phyloP scores from a whole-genome alignment of 345 rosid species.

The Anacardium occidentale region DNA sequence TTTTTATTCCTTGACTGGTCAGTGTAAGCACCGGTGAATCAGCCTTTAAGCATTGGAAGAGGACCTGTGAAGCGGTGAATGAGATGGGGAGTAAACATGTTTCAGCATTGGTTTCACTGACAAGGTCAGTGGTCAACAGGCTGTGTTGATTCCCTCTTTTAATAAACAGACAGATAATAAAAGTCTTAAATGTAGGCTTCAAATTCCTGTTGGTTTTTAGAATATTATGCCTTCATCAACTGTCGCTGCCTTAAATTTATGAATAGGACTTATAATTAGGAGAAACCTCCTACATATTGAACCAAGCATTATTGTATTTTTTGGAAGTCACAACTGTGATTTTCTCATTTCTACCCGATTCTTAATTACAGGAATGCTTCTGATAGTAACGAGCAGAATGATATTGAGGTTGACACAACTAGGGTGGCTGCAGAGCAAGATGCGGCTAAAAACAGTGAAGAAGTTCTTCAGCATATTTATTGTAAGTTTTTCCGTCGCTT shows the following conservation, averaged over 20 bases:
- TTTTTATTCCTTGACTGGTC: constrained; percentile 13
- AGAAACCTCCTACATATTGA: background rate
- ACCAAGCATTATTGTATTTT: background rate
- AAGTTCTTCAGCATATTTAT: constrained; percentile 51
- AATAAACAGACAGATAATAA: background rate
- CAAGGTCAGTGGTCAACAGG: constrained; percentile 43
- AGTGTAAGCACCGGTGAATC: constrained; percentile 74
- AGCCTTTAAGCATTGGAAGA: constrained; percentile 64
- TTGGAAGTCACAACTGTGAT: background rate
- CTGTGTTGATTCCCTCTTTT: background rate
- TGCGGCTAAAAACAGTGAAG: constrained; percentile 41
- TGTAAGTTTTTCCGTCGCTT: constrained; percentile 45
- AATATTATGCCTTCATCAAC: background rate
- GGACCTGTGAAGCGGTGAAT: constrained; percentile 47
- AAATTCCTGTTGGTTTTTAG: background rate
- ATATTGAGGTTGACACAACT: constrained; percentile 61
- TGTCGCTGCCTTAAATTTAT: background rate
- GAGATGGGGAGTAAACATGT: constrained; percentile 61
- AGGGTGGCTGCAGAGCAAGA: constrained; percentile 66
- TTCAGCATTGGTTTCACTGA: constrained; percentile 43
- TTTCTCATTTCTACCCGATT: background rate
- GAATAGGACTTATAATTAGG: background rate
- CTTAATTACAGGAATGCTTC: constrained; percentile 52
- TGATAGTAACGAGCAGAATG: constrained; percentile 67
- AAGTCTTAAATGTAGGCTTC: background rate